phyloP scores from a whole-genome alignment of 2,329 filamentous ascomycete species.

The Bipolaris victoriae region DNA sequence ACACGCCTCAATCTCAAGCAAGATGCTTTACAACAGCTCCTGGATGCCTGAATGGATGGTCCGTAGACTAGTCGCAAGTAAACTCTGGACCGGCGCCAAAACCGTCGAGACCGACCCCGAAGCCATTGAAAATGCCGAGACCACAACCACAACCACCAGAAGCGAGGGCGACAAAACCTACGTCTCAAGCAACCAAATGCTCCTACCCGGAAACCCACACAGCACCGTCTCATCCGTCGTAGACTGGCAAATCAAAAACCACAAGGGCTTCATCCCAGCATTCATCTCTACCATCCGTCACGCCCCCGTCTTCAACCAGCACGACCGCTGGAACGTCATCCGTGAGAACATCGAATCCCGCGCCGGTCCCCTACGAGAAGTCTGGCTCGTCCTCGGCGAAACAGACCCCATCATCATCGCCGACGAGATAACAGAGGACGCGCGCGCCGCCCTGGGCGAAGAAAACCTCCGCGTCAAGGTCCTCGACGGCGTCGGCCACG shows the following conservation, averaged over 20 bases:
- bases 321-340: slow-evolving; percentile 66
- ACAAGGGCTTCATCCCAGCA: slow-evolving; percentile 70
- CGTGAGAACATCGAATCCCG: slow-evolving; percentile 47
- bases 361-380: slow-evolving; percentile 54
- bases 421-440: slow-evolving; percentile 69
- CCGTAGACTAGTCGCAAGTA: slow-evolving; percentile 49
- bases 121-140: slow-evolving; percentile 25
- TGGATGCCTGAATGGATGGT: slow-evolving; percentile 66
- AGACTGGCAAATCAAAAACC: slow-evolving; percentile 70
- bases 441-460: slow-evolving; percentile 61
- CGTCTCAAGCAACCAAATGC: slow-evolving; percentile 26
- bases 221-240: slow-evolving; percentile 69
- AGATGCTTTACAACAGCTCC: slow-evolving; percentile 66
- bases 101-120: slow-evolving; percentile 37
- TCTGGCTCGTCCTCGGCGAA: slow-evolving; percentile 70
- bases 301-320: slow-evolving; percentile 71
- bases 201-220: slow-evolving; percentile 60
- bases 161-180: slow-evolving; percentile 31
- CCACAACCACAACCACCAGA: slow-evolving; percentile 5
- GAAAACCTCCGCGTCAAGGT: slow-evolving; percentile 64
- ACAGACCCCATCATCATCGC: slow-evolving; percentile 71
- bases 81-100: slow-evolving; percentile 40
- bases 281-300: slow-evolving; percentile 74
- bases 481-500: slow-evolving; percentile 68
- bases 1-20: slow-evolving; percentile 66